phyloP scores from a whole-genome alignment of 306 rosid genomes.

The Delonix regia region DNA sequence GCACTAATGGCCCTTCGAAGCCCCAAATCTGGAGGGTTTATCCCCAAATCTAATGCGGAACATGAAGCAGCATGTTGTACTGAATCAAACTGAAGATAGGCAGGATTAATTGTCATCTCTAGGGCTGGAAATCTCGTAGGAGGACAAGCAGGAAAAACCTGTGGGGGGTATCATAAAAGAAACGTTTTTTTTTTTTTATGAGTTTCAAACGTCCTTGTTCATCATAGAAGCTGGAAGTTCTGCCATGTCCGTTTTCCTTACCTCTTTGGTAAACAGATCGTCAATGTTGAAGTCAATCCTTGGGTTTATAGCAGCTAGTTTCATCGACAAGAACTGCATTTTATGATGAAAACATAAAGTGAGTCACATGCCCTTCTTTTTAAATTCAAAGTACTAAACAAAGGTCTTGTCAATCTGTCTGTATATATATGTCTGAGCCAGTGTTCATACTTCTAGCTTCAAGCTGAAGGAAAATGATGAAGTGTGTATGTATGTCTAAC shows the following conservation, averaged over 20 bases:
- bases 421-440: no score
- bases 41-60: slow-evolving; percentile 62
- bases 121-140: slow-evolving; percentile 52
- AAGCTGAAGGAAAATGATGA: slow-evolving; percentile 1
- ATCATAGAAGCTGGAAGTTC: not conserved
- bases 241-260: slow-evolving; percentile 31
- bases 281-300: slow-evolving; percentile 85
- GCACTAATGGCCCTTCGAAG: slow-evolving; percentile 61
- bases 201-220: not conserved
- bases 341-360: not conserved
- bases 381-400: not conserved
- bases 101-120: slow-evolving; percentile 60
- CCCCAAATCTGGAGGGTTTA: slow-evolving; percentile 55
- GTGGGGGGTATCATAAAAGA: slow-evolving; percentile 31
- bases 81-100: slow-evolving; percentile 65
- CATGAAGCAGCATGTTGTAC: slow-evolving; percentile 62
- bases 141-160: slow-evolving; percentile 66
- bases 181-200: not conserved
- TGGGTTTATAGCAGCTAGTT: slow-evolving; percentile 90
- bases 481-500: slow-evolving; percentile 48
- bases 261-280: slow-evolving; percentile 86
- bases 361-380: not conserved
- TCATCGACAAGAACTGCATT: slow-evolving; percentile 94
- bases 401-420: no score
- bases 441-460: not conserved